These are phyloP conservation scores for Vicia villosa DNA, from an alignment of 306 rosid genomes.

Conservation along the genomic window DNA sequence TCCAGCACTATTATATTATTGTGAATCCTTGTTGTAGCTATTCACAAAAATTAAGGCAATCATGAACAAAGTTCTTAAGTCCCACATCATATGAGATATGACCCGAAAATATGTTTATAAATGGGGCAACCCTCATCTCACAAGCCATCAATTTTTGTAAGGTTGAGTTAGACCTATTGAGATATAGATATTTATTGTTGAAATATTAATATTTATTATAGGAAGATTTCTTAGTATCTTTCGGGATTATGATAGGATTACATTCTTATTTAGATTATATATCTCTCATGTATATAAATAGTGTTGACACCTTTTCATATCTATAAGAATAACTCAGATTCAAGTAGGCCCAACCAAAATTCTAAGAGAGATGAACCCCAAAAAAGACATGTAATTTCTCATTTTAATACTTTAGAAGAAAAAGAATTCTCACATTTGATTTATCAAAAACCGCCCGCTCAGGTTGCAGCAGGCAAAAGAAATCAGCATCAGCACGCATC, in stretches of 20 bases:
- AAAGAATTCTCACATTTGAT: conserved; percentile 54
- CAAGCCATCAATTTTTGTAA: not conserved
- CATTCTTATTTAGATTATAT: too few species aligned
- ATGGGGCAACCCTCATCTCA: not conserved
- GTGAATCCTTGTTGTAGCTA: too few species aligned
- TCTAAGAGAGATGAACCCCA: not conserved
- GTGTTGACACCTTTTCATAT: too few species aligned
- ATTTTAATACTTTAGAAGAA: not conserved
- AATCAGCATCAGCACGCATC: conserved; percentile 93
- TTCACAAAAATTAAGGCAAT: too few species aligned
- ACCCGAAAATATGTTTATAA: too few species aligned
- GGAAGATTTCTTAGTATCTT: too few species aligned
- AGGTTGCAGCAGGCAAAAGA: conserved; percentile 56
- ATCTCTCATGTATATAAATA: too few species aligned
- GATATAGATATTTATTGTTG: too few species aligned
- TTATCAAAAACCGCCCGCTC: conserved; percentile 42
- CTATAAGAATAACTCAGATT: too few species aligned
- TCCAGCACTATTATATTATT: not conserved
- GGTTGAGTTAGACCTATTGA: not conserved
- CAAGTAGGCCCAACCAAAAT: not conserved
- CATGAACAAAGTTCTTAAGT: not conserved
- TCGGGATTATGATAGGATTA: too few species aligned
- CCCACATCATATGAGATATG: not conserved
- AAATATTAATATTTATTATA: too few species aligned
- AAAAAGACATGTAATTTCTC: conserved; percentile 3